These are phyloP conservation scores for Aspergillus brasiliensis DNA, from an alignment of 2,329 filamentous ascomycete species.

Conservation along the genomic window DNA sequence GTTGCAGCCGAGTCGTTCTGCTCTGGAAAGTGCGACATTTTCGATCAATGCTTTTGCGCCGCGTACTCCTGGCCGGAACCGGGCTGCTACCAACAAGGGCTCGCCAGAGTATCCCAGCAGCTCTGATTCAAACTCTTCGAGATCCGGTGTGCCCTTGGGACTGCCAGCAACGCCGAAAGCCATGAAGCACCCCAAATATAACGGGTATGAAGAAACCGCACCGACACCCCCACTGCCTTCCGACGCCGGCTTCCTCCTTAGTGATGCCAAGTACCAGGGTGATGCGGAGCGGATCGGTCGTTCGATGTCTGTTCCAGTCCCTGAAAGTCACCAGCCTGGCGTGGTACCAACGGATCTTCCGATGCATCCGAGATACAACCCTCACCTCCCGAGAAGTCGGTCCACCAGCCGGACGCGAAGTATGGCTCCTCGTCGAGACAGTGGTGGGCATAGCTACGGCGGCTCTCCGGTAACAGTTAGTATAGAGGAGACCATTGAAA, in stretches of 20 bases:
- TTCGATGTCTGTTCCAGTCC: conserved; percentile 44
- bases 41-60: conserved; percentile 35
- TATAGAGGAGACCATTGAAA: conserved; percentile 58
- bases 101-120: conserved; percentile 44
- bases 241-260: conserved; percentile 45
- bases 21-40: conserved; percentile 49
- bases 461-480: conserved; percentile 49
- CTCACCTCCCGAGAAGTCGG: conserved; percentile 42
- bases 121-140: conserved; percentile 44
- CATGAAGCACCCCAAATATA: conserved; percentile 77
- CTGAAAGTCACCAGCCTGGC: conserved; percentile 28
- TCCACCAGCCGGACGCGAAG: conserved; percentile 43
- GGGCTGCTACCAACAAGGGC: conserved; percentile 35
- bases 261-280: conserved; percentile 41
- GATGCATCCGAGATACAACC: conserved; percentile 45
- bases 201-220: conserved; percentile 48
- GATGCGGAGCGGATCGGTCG: conserved; percentile 39
- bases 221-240: conserved; percentile 59
- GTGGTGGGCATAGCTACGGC: conserved; percentile 29
- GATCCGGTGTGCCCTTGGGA: conserved; percentile 62
- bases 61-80: conserved; percentile 34
- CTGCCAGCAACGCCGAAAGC: conserved; percentile 90
- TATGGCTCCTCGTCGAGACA: conserved; percentile 34
- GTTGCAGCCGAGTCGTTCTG: conserved; percentile 43
- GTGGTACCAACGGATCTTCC: conserved; percentile 37